Evolutionary conservation across 345 rosid species (phyloP).

Genomic region (Litchi chinensis): DNA sequence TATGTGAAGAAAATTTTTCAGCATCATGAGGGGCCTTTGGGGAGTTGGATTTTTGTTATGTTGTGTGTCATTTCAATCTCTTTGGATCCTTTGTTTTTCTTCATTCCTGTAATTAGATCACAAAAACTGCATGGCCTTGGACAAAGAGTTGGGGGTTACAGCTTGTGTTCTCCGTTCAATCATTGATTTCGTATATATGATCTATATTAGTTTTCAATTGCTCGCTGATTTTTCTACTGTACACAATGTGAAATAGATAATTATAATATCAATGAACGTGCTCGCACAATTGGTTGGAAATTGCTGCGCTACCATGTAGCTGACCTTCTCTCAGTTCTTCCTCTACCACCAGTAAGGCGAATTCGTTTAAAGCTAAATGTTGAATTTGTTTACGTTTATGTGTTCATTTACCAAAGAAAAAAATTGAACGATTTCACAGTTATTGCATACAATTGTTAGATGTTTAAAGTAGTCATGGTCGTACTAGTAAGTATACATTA

Average conservation of each 20-base stretch:
- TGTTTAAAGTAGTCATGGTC: no score
- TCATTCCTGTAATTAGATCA: constrained; percentile 9
- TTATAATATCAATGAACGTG: no score
- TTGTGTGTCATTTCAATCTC: neutral
- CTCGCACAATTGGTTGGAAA: neutral
- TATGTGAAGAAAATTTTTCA: no score
- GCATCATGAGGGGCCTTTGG: no score
- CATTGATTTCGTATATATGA: neutral
- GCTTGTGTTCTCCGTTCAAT: constrained; percentile 18
- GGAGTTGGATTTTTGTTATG: neutral
- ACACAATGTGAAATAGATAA: no score
- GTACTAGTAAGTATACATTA: no score
- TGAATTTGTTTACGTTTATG: no score
- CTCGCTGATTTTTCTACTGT: neutral
- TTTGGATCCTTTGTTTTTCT: constrained; percentile 23
- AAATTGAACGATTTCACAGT: no score
- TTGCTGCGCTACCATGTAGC: constrained; percentile 3
- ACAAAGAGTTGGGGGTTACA: constrained; percentile 18
- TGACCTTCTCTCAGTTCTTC: constrained; percentile 57
- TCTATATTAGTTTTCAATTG: neutral
- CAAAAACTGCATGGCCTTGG: constrained; percentile 14
- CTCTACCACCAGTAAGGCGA: constrained; percentile 41
- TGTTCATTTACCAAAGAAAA: no score
- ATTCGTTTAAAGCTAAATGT: neutral
- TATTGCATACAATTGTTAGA: no score